Evolutionary conservation across 192 early-diverging fungal species (phyloP), one percentile per base, ranked within the genome.

Genomic region (Bifiguratus adelaidae): DNA sequence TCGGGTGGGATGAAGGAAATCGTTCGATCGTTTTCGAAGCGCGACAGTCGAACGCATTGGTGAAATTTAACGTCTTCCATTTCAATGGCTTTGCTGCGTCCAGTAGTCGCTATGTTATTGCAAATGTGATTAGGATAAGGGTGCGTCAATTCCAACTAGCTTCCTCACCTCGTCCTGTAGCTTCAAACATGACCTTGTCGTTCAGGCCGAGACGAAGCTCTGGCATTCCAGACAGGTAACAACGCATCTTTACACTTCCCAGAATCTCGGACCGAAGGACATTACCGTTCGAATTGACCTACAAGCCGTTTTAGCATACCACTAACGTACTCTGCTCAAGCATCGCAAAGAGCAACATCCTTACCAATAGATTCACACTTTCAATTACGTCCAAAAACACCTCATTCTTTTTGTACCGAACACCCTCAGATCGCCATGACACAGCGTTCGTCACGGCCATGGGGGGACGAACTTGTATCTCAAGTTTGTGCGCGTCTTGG

Each of bases 401-500:
- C 53, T 85, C 82, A 60, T 85, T 85, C 60, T 85, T 85, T 50
- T 74, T 72, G 42, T 85, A 85, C 40, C 62, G 70, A 33, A 85
- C 77, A 29, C 79, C 82, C 38, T 85, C 79, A 8, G 77, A 73
- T 38, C 78, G 63, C 80, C 79, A 81, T 16, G 78, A 85, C 24
- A 83, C 77, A 8, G 78, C 80, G 29, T 79, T 76, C 22, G 80
- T 82, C 24, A 82, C 81, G 3, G 85, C 84, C 73, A 90, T 88
- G 7, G 95, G 91, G 25, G 89, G 91, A 4, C 91, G 74, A 15
- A 85, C 81, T 59, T 88, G 86, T 22, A 82, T 80, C 58, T 96
- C 94, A 34, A 96, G 74, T 49, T 91, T 92, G 55, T 95, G 85
- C 44, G 86, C 88, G 64, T 98, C 95, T 63, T 96, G 95, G 19